A percentile compares a stretch with the other conserved stretches of the same genome.
phyloP scores from a whole-genome alignment of 208 protist genomes.

The Trypanosomatidae sp. region DNA sequence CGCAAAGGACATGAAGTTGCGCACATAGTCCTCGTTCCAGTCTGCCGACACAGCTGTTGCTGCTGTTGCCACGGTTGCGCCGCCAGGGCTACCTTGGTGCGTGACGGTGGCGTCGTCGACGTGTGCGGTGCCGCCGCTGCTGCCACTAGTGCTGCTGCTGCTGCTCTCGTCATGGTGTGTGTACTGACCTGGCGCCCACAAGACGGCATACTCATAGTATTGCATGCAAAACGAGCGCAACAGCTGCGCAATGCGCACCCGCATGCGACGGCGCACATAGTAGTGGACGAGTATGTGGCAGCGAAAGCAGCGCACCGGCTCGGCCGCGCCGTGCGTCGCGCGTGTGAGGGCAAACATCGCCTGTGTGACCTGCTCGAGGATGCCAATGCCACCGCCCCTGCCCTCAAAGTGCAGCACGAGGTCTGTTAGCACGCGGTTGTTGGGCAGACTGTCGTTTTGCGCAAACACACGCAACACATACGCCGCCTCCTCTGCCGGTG shows the following conservation, averaged over 20 bases:
- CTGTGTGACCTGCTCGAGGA: constrained; percentile 5
- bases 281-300: constrained; percentile 27
- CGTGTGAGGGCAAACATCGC: too few relatives aligned
- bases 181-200: constrained; percentile 6
- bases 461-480: constrained; percentile 52
- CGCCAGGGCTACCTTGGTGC: neutral
- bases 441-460: constrained; percentile 23
- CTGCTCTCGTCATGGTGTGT: too few relatives aligned
- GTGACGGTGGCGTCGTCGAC: too few relatives aligned
- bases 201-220: constrained; percentile 27
- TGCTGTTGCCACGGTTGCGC: too few relatives aligned
- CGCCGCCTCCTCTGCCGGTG: constrained; percentile 27
- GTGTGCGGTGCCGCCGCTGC: too few relatives aligned
- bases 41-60: too few relatives aligned
- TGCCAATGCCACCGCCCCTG: constrained; percentile 7
- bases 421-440: constrained; percentile 34
- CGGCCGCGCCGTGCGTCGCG: too few relatives aligned
- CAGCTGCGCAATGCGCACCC: constrained; percentile 18
- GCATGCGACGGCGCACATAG: constrained; percentile 29
- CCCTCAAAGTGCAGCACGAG: constrained; percentile 14
- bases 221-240: constrained; percentile 24
- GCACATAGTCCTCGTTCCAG: constrained; percentile 12
- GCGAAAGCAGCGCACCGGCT: constrained; percentile 23
- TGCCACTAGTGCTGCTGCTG: too few relatives aligned
- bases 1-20: constrained; percentile 22